Evolutionary conservation across 352 stramenopile species (phyloP).

Genomic region (Salisapilia sapeloensis): DNA sequence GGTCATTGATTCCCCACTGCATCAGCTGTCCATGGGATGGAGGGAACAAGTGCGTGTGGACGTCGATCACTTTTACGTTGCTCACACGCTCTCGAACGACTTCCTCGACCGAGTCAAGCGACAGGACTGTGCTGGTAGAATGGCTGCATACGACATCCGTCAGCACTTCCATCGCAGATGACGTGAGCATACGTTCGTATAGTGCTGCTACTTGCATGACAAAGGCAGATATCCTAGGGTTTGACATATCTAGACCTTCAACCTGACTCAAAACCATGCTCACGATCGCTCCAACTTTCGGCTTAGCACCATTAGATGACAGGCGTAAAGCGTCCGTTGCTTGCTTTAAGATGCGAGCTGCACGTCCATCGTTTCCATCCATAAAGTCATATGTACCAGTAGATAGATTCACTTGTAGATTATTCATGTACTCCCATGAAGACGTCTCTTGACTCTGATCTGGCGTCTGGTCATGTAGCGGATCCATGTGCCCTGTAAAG

Average conservation of each 20-base stretch:
- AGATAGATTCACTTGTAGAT: conserved; percentile 17
- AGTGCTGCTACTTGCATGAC: conserved; percentile 24
- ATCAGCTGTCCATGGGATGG: conserved; percentile 81
- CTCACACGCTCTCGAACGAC: no score
- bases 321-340: no score
- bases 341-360: conserved; percentile 8
- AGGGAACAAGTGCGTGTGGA: conserved; percentile 90
- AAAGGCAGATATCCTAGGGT: conserved; percentile 18
- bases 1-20: conserved; percentile 87
- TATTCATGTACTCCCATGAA: conserved; percentile 16
- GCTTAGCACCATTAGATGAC: no score
- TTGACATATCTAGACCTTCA: conserved; percentile 18
- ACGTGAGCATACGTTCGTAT: conserved; percentile 28
- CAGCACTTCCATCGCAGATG: conserved; percentile 13
- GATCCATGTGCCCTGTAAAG: conserved; percentile 31
- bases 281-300: conserved; percentile 15
- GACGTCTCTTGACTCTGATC: conserved; percentile 16
- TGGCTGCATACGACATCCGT: background rate
- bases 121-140: no score
- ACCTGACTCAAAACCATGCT: conserved; percentile 15
- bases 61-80: conserved; percentile 72
- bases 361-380: conserved; percentile 13
- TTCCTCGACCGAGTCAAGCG: no score
- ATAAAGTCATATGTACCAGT: conserved; percentile 35
- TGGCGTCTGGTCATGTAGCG: conserved; percentile 13